A percentile compares a stretch with the other conserved stretches of the same genome.
Conservation (phyloP, 305 asterid species). For the Fraxinus paxiana region DNA sequence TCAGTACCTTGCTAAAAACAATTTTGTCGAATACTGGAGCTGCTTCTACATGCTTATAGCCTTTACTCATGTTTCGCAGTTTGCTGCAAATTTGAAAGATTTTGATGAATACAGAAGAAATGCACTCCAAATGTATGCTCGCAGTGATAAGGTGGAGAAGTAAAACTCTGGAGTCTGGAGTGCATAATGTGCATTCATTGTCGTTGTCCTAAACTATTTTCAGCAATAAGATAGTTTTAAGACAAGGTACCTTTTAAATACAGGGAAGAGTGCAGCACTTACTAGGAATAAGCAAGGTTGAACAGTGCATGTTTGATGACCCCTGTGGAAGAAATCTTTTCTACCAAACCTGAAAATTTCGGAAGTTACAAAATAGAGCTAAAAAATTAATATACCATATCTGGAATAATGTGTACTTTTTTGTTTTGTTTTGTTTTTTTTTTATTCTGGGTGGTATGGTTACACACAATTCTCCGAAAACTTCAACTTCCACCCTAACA, state of each 20-base stretch:
- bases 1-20: slow-evolving; percentile 61
- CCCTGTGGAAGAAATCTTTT: slow-evolving; percentile 65
- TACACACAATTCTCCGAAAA: background rate
- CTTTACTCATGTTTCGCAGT: slow-evolving; percentile 57
- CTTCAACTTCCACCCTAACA: background rate
- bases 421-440: background rate
- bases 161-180: background rate
- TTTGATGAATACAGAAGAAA: background rate
- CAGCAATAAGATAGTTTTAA: background rate
- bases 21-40: slow-evolving; percentile 66
- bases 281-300: slow-evolving; percentile 69
- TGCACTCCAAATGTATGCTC: background rate
- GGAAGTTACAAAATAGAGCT: background rate
- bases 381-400: background rate
- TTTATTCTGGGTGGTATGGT: background rate
- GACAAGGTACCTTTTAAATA: background rate
- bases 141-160: background rate
- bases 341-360: slow-evolving; percentile 51
- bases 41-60: slow-evolving; percentile 70
- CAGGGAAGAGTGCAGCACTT: slow-evolving; percentile 26
- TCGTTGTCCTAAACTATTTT: background rate
- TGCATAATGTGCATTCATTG: background rate
- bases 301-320: slow-evolving; percentile 48
- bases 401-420: background rate
- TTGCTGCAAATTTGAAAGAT: slow-evolving; percentile 47